A percentile compares a stretch with the other conserved stretches of the same genome.
Conservation (phyloP, 2,329 filamentous ascomycete genomes). For the Pseudomassariella vexata region DNA sequence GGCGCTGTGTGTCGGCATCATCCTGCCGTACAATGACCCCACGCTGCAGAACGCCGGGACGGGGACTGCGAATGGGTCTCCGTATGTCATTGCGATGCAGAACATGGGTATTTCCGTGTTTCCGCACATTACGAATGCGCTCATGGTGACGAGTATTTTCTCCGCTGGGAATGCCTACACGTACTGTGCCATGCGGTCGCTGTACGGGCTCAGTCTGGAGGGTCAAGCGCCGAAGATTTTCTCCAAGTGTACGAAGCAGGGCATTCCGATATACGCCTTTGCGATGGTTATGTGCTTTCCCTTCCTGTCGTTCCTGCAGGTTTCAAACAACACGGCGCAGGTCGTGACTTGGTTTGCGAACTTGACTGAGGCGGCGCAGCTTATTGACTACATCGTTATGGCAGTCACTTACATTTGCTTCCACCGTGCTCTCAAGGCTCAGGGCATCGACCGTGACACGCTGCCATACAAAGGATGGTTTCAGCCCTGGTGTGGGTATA, state of each 20-base stretch:
- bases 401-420: slow-evolving; percentile 69
- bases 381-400: slow-evolving; percentile 61
- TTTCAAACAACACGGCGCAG: slow-evolving; percentile 19
- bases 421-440: slow-evolving; percentile 60
- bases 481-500: slow-evolving; percentile 60
- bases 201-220: slow-evolving; percentile 54
- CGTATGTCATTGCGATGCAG: slow-evolving; percentile 52
- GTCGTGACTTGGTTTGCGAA: slow-evolving; percentile 28
- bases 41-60: slow-evolving; percentile 44
- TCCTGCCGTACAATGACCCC: slow-evolving; percentile 57
- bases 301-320: slow-evolving; percentile 49
- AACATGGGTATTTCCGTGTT: slow-evolving; percentile 46
- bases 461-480: slow-evolving; percentile 64
- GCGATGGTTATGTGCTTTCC: slow-evolving; percentile 54
- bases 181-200: slow-evolving; percentile 54
- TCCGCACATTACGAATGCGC: slow-evolving; percentile 56
- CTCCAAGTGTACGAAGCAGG: slow-evolving; percentile 46
- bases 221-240: slow-evolving; percentile 48
- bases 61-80: slow-evolving; percentile 47
- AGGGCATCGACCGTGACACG: slow-evolving; percentile 60
- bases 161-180: slow-evolving; percentile 57
- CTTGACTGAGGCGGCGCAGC: slow-evolving; percentile 31
- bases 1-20: slow-evolving; percentile 55
- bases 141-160: slow-evolving; percentile 54
- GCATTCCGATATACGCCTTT: slow-evolving; percentile 62